Percentiles rank a stretch among this genome's conserved stretches.
These are phyloP conservation scores for Hanseniaspora nectarophila DNA, from an alignment of 805 yeast genomes.

Conservation along the genomic window DNA sequence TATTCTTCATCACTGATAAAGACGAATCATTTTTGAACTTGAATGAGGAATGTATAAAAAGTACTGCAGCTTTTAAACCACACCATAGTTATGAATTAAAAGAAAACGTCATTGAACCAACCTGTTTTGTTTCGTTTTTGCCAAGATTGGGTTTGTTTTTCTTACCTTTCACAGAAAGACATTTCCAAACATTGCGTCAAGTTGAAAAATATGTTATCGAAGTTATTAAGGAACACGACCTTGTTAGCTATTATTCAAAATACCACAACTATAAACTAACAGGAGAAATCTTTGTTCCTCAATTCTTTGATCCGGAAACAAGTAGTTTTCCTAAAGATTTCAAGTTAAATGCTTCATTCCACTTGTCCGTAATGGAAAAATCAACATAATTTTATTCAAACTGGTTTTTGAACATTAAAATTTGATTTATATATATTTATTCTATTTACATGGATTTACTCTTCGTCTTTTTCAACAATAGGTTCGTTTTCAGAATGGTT, in stretches of 20 bases:
- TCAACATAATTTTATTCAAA: too few relatives aligned
- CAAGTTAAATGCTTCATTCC: conserved; percentile 25
- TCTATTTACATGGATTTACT: not conserved
- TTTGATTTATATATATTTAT: not conserved
- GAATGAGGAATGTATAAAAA: conserved; percentile 19
- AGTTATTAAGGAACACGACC: conserved; percentile 3
- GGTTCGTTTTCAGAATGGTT: conserved; percentile 33
- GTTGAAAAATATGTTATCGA: conserved; percentile 4
- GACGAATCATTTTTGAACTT: not conserved
- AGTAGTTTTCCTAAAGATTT: conserved; percentile 28
- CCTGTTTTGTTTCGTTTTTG: conserved; percentile 2
- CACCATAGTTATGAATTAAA: not conserved
- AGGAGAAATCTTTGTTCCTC: not conserved
- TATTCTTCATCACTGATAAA: not conserved
- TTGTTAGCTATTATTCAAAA: not conserved
- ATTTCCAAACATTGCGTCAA: not conserved
- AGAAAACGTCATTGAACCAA: not conserved
- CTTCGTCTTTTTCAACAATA: conserved; percentile 16
- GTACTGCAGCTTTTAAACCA: conserved; percentile 1
- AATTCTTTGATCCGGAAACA: not conserved
- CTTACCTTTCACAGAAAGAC: conserved; percentile 1
- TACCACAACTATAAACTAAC: not conserved
- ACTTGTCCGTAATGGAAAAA: not conserved
- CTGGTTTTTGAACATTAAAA: too few relatives aligned
- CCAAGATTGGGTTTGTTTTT: conserved; percentile 2